Base-by-base conservation (phyloP, 139 green algal species). In the Chlamydomonas urium region DNA sequence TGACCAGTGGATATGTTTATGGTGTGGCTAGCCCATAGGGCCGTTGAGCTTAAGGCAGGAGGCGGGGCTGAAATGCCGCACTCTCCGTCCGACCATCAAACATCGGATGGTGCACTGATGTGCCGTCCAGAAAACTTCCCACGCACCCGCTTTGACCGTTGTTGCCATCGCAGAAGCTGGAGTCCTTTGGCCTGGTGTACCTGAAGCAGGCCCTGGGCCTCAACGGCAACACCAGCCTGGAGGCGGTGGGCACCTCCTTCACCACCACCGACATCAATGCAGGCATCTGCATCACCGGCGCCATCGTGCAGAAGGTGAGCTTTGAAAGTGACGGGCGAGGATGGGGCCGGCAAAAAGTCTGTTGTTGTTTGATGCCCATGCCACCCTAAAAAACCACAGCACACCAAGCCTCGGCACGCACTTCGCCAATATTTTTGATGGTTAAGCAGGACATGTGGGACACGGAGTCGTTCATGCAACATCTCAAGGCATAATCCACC, bases 221-320 rank as follows among this genome's bases (percentile, higher is more conserved):
- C 2, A 58, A 73, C 35, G 38, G 45, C 35, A 24, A 56, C 4
- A 34, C 8, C 14, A 57, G 79, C 19, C 68, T 83, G 47, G 68
- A 83, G 28, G 71, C 65, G 19, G 72, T 58, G 38, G 71, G 53
- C 72, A 73, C 77, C n/a, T 76, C 67, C 47, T 79, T 65, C 72
- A 79, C 77, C 48, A 83, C 78, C 70, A 78, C 78, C 4, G 78
- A 83, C 45, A 60, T 83, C 32, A 69, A 83, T 37, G 78, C 47
- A 2, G 78, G 73, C 8, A 71, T 83, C 26, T 77, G 65, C 38
- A 61, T 80, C 17, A 73, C 69, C 0, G 78, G 78, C 47, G 47
- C 53, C 36, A 74, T 75, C 0, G 26, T 74, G 34, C 65, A 80
- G 35, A 61, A 77, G 73, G 78, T 83, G 65, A 4, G 28, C 8